phyloP scores from a whole-genome alignment of 352 stramenopile genomes.

The Phytophthora podocarpi region DNA sequence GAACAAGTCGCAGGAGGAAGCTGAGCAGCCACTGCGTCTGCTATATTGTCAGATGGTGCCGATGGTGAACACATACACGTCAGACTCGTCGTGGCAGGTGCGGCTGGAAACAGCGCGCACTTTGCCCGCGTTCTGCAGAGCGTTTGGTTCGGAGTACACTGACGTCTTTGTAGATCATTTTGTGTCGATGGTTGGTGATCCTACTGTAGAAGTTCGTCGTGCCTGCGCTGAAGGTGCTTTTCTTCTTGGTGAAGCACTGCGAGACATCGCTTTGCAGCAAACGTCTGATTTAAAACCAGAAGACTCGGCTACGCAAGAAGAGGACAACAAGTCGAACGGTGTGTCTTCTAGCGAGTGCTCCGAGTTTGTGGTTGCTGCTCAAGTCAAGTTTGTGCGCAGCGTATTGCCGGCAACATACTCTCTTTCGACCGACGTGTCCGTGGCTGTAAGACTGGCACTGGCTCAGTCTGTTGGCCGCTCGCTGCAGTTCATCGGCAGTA shows the following conservation, averaged over 20 bases:
- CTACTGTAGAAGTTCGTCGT: slow-evolving; percentile 85
- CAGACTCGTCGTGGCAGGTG: slow-evolving; percentile 89
- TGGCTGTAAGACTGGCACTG: slow-evolving; percentile 74
- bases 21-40: slow-evolving; percentile 60
- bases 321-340: slow-evolving; percentile 4
- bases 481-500: slow-evolving; percentile 65
- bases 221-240: slow-evolving; percentile 75
- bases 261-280: slow-evolving; percentile 52
- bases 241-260: slow-evolving; percentile 62
- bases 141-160: slow-evolving; percentile 79
- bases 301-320: slow-evolving; percentile 11
- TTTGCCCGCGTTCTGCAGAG: slow-evolving; percentile 74
- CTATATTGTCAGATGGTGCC: slow-evolving; percentile 85
- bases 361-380: slow-evolving; percentile 58
- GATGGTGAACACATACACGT: slow-evolving; percentile 89
- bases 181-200: slow-evolving; percentile 79
- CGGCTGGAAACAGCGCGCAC: slow-evolving; percentile 77
- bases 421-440: slow-evolving; percentile 77
- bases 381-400: slow-evolving; percentile 82
- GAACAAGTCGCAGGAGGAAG: slow-evolving; percentile 22
- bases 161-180: slow-evolving; percentile 91
- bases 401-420: slow-evolving; percentile 81
- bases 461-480: slow-evolving; percentile 80
- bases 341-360: slow-evolving; percentile 5
- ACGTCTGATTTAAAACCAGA: slow-evolving; percentile 8